Evolutionary conservation across 2,329 filamentous ascomycete species (phyloP).

Genomic region (Ophiocordyceps sinensis): DNA sequence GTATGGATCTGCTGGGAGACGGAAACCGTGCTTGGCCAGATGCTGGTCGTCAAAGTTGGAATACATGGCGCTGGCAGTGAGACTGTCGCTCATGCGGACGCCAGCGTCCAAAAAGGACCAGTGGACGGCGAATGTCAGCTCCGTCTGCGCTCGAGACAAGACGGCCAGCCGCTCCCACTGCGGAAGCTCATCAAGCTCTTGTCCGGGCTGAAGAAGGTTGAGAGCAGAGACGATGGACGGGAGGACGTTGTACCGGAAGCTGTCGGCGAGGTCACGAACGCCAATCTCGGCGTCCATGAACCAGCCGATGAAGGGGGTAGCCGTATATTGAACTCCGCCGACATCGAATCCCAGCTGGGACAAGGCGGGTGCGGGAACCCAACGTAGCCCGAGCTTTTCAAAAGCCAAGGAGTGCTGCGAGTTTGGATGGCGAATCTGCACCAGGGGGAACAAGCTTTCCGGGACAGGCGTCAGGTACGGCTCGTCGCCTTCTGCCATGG

Average conservation of each 20-base stretch:
- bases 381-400: conserved; percentile 1
- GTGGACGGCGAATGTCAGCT: conserved; percentile 1
- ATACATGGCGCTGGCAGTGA: conserved; percentile 2
- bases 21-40: conserved; percentile 1
- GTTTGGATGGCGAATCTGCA: background rate
- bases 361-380: conserved; percentile 1
- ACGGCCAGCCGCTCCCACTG: conserved; percentile 1
- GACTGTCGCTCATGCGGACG: conserved; percentile 2
- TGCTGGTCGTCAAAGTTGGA: conserved; percentile 2
- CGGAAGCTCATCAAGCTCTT: conserved; percentile 1
- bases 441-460: conserved; percentile 1
- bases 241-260: conserved; percentile 1
- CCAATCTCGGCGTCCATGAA: conserved; percentile 3
- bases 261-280: conserved; percentile 1
- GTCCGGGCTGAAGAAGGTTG: background rate
- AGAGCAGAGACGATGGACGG: background rate
- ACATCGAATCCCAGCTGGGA: conserved; percentile 1
- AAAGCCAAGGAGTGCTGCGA: background rate
- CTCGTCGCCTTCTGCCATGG: conserved; percentile 2
- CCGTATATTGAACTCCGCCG: conserved; percentile 2
- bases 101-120: conserved; percentile 1
- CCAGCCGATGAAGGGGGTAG: conserved; percentile 2
- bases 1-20: conserved; percentile 2
- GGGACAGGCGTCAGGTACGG: conserved; percentile 1
- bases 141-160: conserved; percentile 1